Evolutionary conservation across 2,329 filamentous ascomycete genomes (phyloP).

Genomic region (Didymella pomorum): DNA sequence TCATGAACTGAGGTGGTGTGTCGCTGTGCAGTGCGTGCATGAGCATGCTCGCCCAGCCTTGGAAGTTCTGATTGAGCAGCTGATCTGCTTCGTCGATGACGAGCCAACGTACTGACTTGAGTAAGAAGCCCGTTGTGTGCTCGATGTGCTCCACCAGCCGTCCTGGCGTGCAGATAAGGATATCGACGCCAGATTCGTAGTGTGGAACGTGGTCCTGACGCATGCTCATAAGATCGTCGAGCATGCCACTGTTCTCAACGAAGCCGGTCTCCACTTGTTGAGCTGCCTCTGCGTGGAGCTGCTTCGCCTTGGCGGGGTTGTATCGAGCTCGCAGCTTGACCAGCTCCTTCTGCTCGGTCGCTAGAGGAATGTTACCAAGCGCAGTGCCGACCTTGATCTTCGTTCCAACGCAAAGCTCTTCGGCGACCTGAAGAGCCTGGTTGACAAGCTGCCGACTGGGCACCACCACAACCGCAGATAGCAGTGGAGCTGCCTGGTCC

Average conservation of each 20-base stretch:
- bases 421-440: slow-evolving; percentile 81
- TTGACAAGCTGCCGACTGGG: slow-evolving; percentile 90
- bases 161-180: slow-evolving; percentile 91
- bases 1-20: slow-evolving; percentile 54
- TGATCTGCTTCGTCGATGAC: slow-evolving; percentile 95
- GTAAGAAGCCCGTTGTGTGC: slow-evolving; percentile 80
- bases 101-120: slow-evolving; percentile 84
- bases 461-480: slow-evolving; percentile 84
- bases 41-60: slow-evolving; percentile 83
- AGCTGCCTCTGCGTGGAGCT: slow-evolving; percentile 54
- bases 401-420: slow-evolving; percentile 74
- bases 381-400: slow-evolving; percentile 81
- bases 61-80: slow-evolving; percentile 87
- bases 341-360: slow-evolving; percentile 68
- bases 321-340: slow-evolving; percentile 68
- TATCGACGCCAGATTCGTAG: slow-evolving; percentile 78
- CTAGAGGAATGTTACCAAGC: slow-evolving; percentile 79
- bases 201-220: slow-evolving; percentile 70
- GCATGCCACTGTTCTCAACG: slow-evolving; percentile 48
- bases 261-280: slow-evolving; percentile 42
- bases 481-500: slow-evolving; percentile 66
- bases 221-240: slow-evolving; percentile 50
- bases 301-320: slow-evolving; percentile 67
- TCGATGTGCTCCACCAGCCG: slow-evolving; percentile 90
- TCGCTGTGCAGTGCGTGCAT: slow-evolving; percentile 67